A percentile compares a stretch with the other conserved stretches of the same genome.
Conservation (phyloP, 2,329 filamentous ascomycete species). For the Trichophyton benhamiae region DNA sequence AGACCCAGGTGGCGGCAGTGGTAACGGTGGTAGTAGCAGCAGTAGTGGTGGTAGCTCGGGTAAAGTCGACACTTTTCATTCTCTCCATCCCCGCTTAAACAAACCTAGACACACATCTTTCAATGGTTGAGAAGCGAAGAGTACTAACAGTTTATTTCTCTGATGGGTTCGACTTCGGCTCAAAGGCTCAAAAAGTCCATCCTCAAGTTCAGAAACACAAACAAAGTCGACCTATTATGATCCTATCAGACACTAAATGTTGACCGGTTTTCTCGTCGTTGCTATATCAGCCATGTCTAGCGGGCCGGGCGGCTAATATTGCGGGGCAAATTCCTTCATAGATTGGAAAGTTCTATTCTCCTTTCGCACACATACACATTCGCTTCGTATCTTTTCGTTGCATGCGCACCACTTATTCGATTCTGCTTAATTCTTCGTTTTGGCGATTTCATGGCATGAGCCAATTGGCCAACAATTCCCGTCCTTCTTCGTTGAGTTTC, state of each 20-base stretch:
- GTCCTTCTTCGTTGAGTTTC: neutral
- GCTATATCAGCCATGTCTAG: conserved; percentile 5
- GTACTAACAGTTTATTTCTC: conserved; percentile 4
- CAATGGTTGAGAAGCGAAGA: neutral
- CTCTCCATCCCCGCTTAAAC: neutral
- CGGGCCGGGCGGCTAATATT: conserved; percentile 2
- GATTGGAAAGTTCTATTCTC: neutral
- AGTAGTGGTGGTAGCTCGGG: conserved; percentile 7
- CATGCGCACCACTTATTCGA: neutral
- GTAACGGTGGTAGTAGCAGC: conserved; percentile 8
- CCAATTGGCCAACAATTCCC: neutral
- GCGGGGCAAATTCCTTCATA: neutral
- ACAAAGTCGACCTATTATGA: conserved; percentile 29
- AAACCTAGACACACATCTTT: neutral
- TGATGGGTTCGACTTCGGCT: conserved; percentile 14
- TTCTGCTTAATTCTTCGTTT: neutral
- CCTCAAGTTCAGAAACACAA: conserved; percentile 16
- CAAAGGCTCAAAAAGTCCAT: conserved; percentile 17
- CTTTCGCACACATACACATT: neutral
- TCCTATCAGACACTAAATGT: conserved; percentile 29
- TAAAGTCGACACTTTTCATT: conserved; percentile 2
- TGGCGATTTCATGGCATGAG: neutral
- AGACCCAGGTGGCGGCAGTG: conserved; percentile 9
- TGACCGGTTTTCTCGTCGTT: conserved; percentile 9
- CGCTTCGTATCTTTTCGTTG: neutral